Evolutionary conservation across 2,329 filamentous ascomycete genomes (phyloP).

Genomic region (Cladorrhinum sp.): DNA sequence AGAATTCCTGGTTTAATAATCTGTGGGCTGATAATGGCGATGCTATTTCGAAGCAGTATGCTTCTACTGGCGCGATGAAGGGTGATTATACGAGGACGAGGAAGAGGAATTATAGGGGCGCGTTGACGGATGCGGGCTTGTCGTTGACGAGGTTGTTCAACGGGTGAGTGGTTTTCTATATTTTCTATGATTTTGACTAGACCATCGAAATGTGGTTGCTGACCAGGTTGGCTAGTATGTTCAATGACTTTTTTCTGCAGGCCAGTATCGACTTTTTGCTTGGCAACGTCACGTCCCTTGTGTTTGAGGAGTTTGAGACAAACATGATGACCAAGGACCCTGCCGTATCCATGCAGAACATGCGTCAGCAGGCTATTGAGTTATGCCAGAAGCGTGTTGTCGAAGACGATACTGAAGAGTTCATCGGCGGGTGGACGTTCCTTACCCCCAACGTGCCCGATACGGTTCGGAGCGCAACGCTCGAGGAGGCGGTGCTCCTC

Average conservation of each 20-base stretch:
- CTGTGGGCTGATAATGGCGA: constrained; percentile 98
- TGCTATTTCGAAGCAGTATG: constrained; percentile 91
- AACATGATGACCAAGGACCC: constrained; percentile 93
- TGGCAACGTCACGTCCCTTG: constrained; percentile 76
- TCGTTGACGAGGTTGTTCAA: constrained; percentile 75
- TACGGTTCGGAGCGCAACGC: constrained; percentile 65
- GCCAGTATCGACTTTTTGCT: constrained; percentile 92
- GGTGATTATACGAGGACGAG: constrained; percentile 92
- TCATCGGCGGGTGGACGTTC: constrained; percentile 86
- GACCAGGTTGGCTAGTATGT: constrained; percentile 62
- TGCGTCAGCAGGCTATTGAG: constrained; percentile 87
- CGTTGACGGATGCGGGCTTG: constrained; percentile 84
- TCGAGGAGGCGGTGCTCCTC: constrained; percentile 85
- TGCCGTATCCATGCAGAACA: constrained; percentile 77
- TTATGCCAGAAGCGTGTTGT: constrained; percentile 84
- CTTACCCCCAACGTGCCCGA: constrained; percentile 71
- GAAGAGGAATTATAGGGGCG: constrained; percentile 87
- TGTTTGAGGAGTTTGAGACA: constrained; percentile 92
- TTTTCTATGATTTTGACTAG: too few relatives aligned
- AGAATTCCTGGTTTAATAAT: constrained; percentile 90
- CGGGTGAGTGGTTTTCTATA: constrained; percentile 45
- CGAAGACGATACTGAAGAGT: constrained; percentile 76
- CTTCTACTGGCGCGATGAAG: constrained; percentile 91
- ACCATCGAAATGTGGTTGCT: background rate
- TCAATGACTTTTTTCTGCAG: constrained; percentile 97